Percentiles rank a stretch among this genome's conserved stretches.
Conservation (phyloP, 768 basidiomycete species). For the Tricholoma bakamatsutake region DNA sequence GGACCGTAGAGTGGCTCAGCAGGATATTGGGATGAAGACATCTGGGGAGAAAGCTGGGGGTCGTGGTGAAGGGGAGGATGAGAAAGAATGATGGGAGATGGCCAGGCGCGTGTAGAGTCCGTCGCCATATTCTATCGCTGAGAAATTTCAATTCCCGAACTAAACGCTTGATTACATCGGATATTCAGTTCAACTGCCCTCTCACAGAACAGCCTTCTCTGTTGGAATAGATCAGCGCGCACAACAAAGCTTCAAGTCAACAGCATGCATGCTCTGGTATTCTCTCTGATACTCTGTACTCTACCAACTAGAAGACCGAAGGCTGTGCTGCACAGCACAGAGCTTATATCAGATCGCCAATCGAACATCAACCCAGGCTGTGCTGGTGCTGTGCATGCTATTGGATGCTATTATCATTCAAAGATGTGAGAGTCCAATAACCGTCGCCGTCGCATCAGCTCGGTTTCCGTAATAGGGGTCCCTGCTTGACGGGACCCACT, state of each 20-base stretch:
- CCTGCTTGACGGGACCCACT: constrained; percentile 42
- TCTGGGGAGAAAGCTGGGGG: constrained; percentile 25
- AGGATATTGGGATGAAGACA: constrained; percentile 27
- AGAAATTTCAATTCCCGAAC: constrained; percentile 21
- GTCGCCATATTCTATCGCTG: constrained; percentile 11
- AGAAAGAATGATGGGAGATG: constrained; percentile 22
- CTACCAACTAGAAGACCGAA: constrained; percentile 18
- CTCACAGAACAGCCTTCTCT: neutral
- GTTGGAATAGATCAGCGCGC: neutral
- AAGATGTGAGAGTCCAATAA: constrained; percentile 71
- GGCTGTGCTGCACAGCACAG: constrained; percentile 38
- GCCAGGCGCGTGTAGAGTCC: constrained; percentile 20
- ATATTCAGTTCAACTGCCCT: neutral
- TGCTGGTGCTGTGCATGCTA: constrained; percentile 18
- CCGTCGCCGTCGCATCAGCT: constrained; percentile 73
- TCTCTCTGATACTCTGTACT: neutral
- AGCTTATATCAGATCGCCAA: constrained; percentile 26
- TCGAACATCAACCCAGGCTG: constrained; percentile 24
- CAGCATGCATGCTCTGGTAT: constrained; percentile 1
- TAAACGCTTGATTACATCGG: constrained; percentile 10
- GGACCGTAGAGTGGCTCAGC: constrained; percentile 34
- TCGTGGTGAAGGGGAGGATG: constrained; percentile 23
- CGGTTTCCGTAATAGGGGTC: constrained; percentile 70
- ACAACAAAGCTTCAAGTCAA: neutral
- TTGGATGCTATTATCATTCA: constrained; percentile 25